Evolutionary conservation across 2,329 filamentous ascomycete genomes (phyloP), one percentile per base, ranked within the genome.

Genomic region (Fusarium odoratissimum): DNA sequence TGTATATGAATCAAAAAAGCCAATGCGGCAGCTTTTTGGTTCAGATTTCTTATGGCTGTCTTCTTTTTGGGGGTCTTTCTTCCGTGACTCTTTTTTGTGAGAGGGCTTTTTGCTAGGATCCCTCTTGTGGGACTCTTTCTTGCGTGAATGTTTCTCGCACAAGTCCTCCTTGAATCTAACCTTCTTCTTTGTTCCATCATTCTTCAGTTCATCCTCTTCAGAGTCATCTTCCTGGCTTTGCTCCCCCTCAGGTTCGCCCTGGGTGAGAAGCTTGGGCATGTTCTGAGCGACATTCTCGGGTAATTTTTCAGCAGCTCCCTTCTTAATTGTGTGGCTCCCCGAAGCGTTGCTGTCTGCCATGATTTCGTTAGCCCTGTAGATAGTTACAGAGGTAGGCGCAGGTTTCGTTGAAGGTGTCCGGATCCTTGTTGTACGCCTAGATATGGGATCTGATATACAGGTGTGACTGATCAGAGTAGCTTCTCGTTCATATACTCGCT

Each of bases 371-470:
- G 35, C 17, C 17, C 16, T 19, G 9, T 10, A 37, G 35, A 37
- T 37, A 9, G 35, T 2, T 19, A 11, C 35, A 2, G 1, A 25
- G 25, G 35, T 17, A 19, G 9, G 10, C 0, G 17, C 17, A 9
- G 35, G 17, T 37, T 19, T 37, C 17, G 35, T 2, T 8, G 35
- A 11, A 37, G 35, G 17, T 3, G 5, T 3, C 17, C 8, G 5
- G 17, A 19, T 37, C 11, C 0, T 19, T 17, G 17, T 17, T 37
- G 35, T 8, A 21, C 0, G 12, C 11, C 0, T 25, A 0, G 10
- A 16, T 23, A 13, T 14, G 10, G 25, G 23, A 44, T 44, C 16
- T 19, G 6, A 3, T 12, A 23, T 25, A 17, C 16, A 17, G n/a
- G 21, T 23, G 17, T 12, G 10, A 25, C 6, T 5, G 21, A n/a